Percentiles rank a stretch among this genome's conserved stretches.
phyloP scores from a whole-genome alignment of 805 yeast genomes.

The Pichia insulana region DNA sequence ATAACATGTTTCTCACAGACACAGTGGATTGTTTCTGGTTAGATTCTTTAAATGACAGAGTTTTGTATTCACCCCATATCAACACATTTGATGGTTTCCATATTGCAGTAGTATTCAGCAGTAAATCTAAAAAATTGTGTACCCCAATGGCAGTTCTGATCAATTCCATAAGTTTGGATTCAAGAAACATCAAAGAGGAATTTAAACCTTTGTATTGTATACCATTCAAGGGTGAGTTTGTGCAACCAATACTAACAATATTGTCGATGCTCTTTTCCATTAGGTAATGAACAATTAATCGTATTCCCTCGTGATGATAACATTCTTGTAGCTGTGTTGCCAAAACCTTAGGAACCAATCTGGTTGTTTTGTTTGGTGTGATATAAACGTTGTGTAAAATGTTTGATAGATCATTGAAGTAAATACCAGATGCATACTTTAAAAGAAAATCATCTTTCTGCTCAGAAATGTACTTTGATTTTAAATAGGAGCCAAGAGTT shows the following conservation, averaged over 20 bases:
- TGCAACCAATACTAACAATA: conserved; percentile 36
- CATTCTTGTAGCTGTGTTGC: conserved; percentile 5
- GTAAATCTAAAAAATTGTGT: conserved; percentile 29
- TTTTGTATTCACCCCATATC: conserved; percentile 20
- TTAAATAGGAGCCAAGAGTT: not conserved
- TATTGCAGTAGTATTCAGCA: conserved; percentile 30
- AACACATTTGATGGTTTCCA: conserved; percentile 11
- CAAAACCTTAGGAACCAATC: conserved; percentile 6
- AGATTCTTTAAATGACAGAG: not conserved
- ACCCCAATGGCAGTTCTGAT: conserved; percentile 34
- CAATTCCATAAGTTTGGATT: conserved; percentile 36
- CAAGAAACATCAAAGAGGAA: conserved; percentile 33
- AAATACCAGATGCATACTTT: conserved; percentile 9
- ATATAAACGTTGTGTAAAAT: conserved; percentile 1
- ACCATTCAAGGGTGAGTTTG: conserved; percentile 21
- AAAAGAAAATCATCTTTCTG: not conserved
- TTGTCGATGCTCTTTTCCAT: conserved; percentile 27
- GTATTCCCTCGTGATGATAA: conserved; percentile 32
- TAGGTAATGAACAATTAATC: conserved; percentile 30
- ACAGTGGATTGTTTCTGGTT: not conserved
- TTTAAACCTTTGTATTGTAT: conserved; percentile 18
- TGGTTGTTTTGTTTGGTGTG: not conserved
- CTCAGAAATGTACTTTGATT: not conserved
- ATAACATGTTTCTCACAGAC: too few species aligned
- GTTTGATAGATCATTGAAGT: not conserved